A percentile compares a stretch with the other conserved stretches of the same genome.
These are phyloP conservation scores for Chaetomium cochliodes DNA, from an alignment of 495 filamentous ascomycete species.

Conservation along the genomic window DNA sequence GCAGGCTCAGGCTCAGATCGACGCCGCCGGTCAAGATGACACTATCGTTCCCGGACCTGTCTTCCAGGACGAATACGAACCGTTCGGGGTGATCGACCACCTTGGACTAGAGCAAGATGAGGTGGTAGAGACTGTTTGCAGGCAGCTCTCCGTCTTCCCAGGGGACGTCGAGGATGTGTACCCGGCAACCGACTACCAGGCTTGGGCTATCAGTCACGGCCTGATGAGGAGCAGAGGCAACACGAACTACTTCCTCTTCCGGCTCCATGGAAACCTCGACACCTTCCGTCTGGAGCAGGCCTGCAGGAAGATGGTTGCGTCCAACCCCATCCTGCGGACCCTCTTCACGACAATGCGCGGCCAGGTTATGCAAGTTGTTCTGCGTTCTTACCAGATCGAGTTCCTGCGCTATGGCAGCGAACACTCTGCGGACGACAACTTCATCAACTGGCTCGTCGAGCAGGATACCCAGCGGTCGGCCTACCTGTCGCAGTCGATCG, in stretches of 20 bases:
- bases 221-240: constrained; percentile 19
- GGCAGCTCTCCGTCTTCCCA: constrained; percentile 14
- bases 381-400: constrained; percentile 16
- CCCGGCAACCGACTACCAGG: constrained; percentile 24
- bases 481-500: constrained; percentile 15
- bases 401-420: constrained; percentile 19
- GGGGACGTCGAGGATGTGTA: constrained; percentile 21
- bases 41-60: not conserved
- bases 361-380: constrained; percentile 19
- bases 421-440: constrained; percentile 17
- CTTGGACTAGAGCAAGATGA: constrained; percentile 2
- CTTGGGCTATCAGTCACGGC: constrained; percentile 17
- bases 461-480: constrained; percentile 18
- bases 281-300: constrained; percentile 20
- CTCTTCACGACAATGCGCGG: constrained; percentile 17
- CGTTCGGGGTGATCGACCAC: constrained; percentile 11
- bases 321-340: constrained; percentile 17
- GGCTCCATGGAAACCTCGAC: constrained; percentile 17
- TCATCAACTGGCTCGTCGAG: constrained; percentile 13
- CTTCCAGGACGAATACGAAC: constrained; percentile 10
- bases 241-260: constrained; percentile 25
- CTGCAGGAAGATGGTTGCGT: constrained; percentile 17
- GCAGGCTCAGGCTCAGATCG: constrained; percentile 24
- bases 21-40: not conserved
- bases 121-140: constrained; percentile 14